Conservation (phyloP, 495 filamentous ascomycete species). For the Choiromyces venosus region DNA sequence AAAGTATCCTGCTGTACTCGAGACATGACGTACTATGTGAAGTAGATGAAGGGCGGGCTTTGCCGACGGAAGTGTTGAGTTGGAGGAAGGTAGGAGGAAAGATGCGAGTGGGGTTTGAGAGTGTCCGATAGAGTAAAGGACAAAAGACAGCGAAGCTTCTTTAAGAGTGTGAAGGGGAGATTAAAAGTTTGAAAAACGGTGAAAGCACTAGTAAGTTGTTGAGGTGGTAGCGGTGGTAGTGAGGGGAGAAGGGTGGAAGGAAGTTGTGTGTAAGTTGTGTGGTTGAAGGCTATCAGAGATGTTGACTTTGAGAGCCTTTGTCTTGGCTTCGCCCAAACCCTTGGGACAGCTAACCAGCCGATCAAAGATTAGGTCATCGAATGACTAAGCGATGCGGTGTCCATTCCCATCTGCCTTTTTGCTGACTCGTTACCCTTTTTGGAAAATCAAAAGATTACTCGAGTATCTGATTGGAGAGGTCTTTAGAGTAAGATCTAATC, state of each 20-base stretch:
- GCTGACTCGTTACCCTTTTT: not conserved
- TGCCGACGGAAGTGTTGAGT: not conserved
- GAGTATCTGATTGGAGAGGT: too few species aligned
- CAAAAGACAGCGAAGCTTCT: not conserved
- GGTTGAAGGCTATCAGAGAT: not conserved
- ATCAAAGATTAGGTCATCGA: not conserved
- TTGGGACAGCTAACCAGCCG: not conserved
- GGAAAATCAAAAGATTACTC: not conserved
- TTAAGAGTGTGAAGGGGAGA: not conserved
- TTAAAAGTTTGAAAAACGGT: not conserved
- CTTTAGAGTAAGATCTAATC: not conserved
- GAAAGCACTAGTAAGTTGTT: not conserved
- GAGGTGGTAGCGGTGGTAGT: not conserved
- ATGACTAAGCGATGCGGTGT: not conserved
- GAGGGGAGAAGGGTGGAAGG: not conserved
- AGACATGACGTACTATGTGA: slow-evolving; percentile 28
- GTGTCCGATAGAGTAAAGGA: not conserved
- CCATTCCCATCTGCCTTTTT: too few species aligned
- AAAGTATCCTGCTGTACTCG: slow-evolving; percentile 76
- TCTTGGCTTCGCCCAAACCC: not conserved
- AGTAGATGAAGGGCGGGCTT: not conserved
- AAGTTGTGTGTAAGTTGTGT: too few species aligned
- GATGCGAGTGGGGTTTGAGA: not conserved
- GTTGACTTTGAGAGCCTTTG: not conserved
- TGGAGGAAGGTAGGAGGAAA: not conserved